These are phyloP conservation scores for Pelagophyceae sp. DNA, from an alignment of 352 stramenopile genomes.

Conservation along the genomic window DNA sequence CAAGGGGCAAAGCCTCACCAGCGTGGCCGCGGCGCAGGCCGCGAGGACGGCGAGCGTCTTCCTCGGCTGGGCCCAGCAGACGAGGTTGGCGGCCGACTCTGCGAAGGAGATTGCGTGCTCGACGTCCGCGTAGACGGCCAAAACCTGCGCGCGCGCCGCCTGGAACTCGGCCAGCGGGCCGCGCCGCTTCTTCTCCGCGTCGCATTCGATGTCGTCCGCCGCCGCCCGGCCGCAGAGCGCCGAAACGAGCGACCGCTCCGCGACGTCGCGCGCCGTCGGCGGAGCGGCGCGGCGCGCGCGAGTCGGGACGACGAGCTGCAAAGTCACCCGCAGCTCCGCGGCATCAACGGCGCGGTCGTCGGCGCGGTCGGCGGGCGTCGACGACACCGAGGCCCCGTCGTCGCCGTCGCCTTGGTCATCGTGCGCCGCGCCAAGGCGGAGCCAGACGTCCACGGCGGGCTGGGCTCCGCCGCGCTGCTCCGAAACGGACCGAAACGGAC, in stretches of 20 bases:
- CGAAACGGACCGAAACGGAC: neutral
- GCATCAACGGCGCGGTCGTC: neutral
- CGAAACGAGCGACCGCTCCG: neutral
- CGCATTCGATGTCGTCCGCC: neutral
- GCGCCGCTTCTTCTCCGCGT: neutral
- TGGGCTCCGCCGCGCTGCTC: neutral
- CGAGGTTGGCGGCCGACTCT: neutral
- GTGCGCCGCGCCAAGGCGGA: neutral
- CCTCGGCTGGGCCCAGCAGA: neutral
- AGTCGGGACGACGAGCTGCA: neutral
- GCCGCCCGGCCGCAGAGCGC: neutral
- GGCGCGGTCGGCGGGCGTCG: too few relatives aligned
- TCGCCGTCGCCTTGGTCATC: neutral
- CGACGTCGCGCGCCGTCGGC: neutral
- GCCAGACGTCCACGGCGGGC: neutral
- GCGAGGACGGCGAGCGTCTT: neutral
- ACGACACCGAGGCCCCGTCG: neutral
- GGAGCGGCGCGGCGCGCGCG: neutral
- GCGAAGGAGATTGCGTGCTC: neutral
- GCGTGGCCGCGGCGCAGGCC: neutral
- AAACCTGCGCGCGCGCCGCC: neutral
- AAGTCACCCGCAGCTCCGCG: neutral
- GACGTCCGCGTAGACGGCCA: neutral
- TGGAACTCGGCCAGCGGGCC: neutral
- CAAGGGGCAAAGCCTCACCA: too few relatives aligned